Evolutionary conservation across 768 basidiomycete genomes (phyloP).

Genomic region (Punctularia strigosozonata): DNA sequence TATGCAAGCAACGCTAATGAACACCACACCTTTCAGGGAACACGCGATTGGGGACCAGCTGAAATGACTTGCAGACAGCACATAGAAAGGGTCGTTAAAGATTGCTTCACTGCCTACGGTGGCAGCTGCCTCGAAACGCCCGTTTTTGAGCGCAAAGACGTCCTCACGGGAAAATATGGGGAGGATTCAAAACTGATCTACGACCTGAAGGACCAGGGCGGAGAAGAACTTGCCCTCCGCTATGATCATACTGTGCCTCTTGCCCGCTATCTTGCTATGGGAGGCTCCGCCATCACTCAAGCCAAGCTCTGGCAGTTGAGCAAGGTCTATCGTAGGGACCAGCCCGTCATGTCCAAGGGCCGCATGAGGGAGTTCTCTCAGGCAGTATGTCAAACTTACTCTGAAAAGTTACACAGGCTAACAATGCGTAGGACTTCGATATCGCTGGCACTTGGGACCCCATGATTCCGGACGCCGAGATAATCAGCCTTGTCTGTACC

Average conservation of each 20-base stretch:
- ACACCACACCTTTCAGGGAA: slow-evolving; percentile 47
- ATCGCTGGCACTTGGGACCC: slow-evolving; percentile 87
- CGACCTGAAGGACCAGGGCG: slow-evolving; percentile 94
- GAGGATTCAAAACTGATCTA: slow-evolving; percentile 97
- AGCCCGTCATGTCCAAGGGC: slow-evolving; percentile 95
- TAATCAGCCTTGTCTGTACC: slow-evolving; percentile 73
- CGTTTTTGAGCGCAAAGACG: slow-evolving; percentile 95
- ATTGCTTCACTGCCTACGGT: slow-evolving; percentile 81
- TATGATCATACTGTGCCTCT: slow-evolving; percentile 98
- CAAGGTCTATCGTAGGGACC: slow-evolving; percentile 97
- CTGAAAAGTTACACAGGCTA: not conserved
- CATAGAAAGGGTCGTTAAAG: slow-evolving; percentile 81
- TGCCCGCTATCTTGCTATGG: slow-evolving; percentile 92
- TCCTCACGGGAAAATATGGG: slow-evolving; percentile 93
- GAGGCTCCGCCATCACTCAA: slow-evolving; percentile 60
- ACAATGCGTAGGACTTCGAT: slow-evolving; percentile 70
- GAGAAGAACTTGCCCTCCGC: slow-evolving; percentile 86
- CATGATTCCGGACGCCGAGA: slow-evolving; percentile 96
- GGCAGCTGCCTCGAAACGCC: slow-evolving; percentile 93
- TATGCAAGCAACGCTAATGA: slow-evolving; percentile 7
- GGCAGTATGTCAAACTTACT: slow-evolving; percentile 39
- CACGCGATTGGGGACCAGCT: slow-evolving; percentile 84
- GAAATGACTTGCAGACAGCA: slow-evolving; percentile 90
- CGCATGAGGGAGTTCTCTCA: slow-evolving; percentile 98
- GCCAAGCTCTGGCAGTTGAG: slow-evolving; percentile 94